Evolutionary conservation across 225 moss, liverwort and hornwort species (phyloP).

Genomic region (Marchantia paleacea): DNA sequence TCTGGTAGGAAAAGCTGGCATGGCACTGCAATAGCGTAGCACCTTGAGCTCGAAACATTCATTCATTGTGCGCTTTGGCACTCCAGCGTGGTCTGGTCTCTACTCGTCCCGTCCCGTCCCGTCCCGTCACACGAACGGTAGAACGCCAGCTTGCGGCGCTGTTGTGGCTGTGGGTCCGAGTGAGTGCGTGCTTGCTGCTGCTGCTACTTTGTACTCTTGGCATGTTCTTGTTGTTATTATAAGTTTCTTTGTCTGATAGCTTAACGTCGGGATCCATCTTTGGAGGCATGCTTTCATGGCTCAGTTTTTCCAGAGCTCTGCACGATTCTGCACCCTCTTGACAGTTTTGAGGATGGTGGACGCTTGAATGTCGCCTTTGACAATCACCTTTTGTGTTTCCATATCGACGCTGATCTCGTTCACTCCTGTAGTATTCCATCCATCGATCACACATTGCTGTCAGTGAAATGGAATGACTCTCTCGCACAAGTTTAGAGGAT

Average conservation of each 20-base stretch:
- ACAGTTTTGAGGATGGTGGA: slow-evolving; percentile 21
- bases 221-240: not conserved
- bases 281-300: not conserved
- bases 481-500: not conserved
- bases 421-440: slow-evolving; percentile 10
- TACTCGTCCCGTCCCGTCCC: too few species aligned
- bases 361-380: slow-evolving; percentile 17
- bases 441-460: not conserved
- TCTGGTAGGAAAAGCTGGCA: not conserved
- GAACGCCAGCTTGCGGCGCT: not conserved
- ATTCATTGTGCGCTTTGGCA: not conserved
- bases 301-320: slow-evolving; percentile 28
- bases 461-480: not conserved
- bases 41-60: not conserved
- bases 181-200: not conserved
- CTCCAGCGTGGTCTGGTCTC: not conserved
- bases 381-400: slow-evolving; percentile 29
- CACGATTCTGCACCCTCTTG: slow-evolving; percentile 27
- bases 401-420: slow-evolving; percentile 28
- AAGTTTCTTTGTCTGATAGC: not conserved
- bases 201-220: not conserved
- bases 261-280: not conserved
- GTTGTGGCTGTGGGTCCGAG: not conserved
- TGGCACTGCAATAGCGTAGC: not conserved
- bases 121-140: too few species aligned